Evolutionary conservation across 805 yeast genomes (phyloP), one percentile per base, ranked within the genome.

Genomic region (Teunomyces pallodes): DNA sequence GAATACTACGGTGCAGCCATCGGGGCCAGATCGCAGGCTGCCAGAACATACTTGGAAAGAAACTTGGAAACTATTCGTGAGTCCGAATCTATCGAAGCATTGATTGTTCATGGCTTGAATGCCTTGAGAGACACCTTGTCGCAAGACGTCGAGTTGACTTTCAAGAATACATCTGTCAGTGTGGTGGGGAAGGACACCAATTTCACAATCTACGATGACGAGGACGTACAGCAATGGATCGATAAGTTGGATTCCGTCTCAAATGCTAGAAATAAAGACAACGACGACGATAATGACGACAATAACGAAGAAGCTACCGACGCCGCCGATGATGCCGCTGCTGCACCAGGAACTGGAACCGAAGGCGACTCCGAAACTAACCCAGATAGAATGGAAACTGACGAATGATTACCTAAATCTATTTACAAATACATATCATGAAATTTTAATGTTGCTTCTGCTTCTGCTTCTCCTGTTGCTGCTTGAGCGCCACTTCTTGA

Each of bases 11-110:
- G 96, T 31, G 84, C 97, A 9, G 96, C 99, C 32, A 90, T 94
- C 61, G 99, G 99, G 42, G 98, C 99, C 8, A 82, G 99, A 64
- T 92, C 98, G 2, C 99, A 94, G 71, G 98, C 98, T 44, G 97
- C 97, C 12, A 83, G 96, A 73, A 94, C 99, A 2, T 94, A 90
- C 59, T 74, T 94, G 64, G 99, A 94, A 70, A 84, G 96, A 64
- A 85, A 86, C 56, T 77, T 84, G 62, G 90, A 87, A 32, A 74
- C 75, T 28, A 87, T 89, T 56, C 72, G 82, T 14, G 77, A 79
- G 46, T 72, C 83, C 6, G 72, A 80, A 9, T 72, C 78, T 33
- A 70, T 82, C 36, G 95, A 90, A 58, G 84, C 87, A 57, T 80
- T 94, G 55, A 83, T 94, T 51, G 82, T 85, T 38, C 90, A 84